Conservation (phyloP, 306 rosid species). For the Sechiopsis laciniata region DNA sequence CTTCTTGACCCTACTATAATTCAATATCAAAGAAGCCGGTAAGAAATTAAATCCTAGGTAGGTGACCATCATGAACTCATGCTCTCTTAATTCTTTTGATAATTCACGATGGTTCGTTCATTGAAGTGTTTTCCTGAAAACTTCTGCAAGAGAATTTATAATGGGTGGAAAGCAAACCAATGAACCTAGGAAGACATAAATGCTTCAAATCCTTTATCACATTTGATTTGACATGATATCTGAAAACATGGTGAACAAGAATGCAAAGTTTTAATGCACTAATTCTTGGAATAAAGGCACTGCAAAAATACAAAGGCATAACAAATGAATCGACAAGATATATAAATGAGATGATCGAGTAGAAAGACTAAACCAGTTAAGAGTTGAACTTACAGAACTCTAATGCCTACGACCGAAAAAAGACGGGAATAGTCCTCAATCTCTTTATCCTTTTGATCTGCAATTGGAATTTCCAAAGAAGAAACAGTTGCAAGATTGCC, state of each 20-base stretch:
- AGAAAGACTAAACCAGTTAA: constrained; percentile 3
- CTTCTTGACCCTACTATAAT: too few relatives aligned
- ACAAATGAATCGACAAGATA: background rate
- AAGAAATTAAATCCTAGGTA: too few relatives aligned
- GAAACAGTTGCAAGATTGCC: constrained; percentile 24
- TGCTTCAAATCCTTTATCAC: background rate
- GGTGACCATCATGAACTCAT: too few relatives aligned
- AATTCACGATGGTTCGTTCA: too few relatives aligned
- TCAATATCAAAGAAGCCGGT: too few relatives aligned
- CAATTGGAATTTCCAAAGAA: constrained; percentile 14
- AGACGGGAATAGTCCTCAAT: constrained; percentile 82
- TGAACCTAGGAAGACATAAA: background rate
- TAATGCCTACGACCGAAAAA: constrained; percentile 75
- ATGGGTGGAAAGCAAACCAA: background rate
- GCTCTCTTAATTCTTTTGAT: too few relatives aligned
- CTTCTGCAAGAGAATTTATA: too few relatives aligned
- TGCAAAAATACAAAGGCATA: background rate
- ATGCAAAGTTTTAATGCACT: too few relatives aligned
- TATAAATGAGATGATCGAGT: background rate
- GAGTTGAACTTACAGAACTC: constrained; percentile 68
- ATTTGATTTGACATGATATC: background rate
- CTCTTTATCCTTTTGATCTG: constrained; percentile 42
- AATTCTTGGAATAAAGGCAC: too few relatives aligned
- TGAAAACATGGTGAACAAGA: too few relatives aligned
- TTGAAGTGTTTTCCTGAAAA: too few relatives aligned